Conservation (phyloP, 2,329 filamentous ascomycete genomes). For the Claviceps sp. region DNA sequence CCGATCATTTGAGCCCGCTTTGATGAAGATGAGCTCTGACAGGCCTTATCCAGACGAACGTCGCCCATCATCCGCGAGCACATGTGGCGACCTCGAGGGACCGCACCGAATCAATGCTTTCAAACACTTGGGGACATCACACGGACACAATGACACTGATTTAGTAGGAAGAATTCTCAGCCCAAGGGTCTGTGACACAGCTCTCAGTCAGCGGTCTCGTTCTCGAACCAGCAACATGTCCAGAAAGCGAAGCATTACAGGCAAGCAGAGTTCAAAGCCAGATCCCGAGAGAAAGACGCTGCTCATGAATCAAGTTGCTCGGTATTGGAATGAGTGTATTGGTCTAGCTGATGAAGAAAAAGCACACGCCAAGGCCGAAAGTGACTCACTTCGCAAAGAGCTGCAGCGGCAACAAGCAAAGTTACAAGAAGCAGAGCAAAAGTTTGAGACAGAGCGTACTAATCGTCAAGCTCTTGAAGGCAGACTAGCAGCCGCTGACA, state of each 20-base stretch:
- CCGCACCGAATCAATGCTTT: slow-evolving; percentile 13
- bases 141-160: slow-evolving; percentile 1
- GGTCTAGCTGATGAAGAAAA: slow-evolving; percentile 18
- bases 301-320: slow-evolving; percentile 19
- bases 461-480: slow-evolving; percentile 13
- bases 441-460: slow-evolving; percentile 11
- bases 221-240: slow-evolving; percentile 21
- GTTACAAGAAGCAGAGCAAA: slow-evolving; percentile 9
- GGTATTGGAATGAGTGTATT: slow-evolving; percentile 22
- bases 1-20: not conserved
- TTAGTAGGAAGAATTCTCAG: not conserved
- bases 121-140: not conserved
- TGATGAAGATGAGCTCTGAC: not conserved
- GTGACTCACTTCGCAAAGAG: slow-evolving; percentile 14
- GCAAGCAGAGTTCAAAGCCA: slow-evolving; percentile 7
- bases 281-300: slow-evolving; percentile 15
- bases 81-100: slow-evolving; percentile 20
- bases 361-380: slow-evolving; percentile 13
- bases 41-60: not conserved
- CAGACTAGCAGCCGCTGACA: slow-evolving; percentile 14
- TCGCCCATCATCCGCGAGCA: slow-evolving; percentile 10
- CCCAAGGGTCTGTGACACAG: not conserved
- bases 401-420: slow-evolving; percentile 9
- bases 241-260: slow-evolving; percentile 13
- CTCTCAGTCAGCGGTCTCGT: slow-evolving; percentile 10